Conservation (phyloP, 441 rosid genomes). For the Adansonia grandidieri region DNA sequence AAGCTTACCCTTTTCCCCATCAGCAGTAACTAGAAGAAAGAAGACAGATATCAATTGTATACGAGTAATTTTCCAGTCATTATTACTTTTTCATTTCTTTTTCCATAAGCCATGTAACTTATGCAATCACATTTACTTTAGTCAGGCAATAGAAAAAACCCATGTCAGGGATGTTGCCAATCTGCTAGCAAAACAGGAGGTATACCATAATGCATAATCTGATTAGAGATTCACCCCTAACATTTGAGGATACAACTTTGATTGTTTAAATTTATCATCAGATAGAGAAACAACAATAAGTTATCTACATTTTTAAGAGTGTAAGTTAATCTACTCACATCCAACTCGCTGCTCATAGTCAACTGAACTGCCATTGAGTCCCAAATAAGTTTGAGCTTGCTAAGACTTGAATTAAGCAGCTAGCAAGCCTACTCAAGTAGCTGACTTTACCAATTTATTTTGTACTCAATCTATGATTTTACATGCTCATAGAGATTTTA, state of each 20-base stretch:
- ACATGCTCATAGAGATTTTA: not conserved
- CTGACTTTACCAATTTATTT: not conserved
- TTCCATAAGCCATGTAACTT: not conserved
- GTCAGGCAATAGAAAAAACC: not conserved
- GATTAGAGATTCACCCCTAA: not conserved
- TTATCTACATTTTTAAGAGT: conserved; percentile 11
- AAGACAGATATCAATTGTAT: not conserved
- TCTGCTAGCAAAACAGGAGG: conserved; percentile 5
- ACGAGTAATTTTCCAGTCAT: not conserved
- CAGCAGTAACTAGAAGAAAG: not conserved
- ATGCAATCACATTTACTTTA: not conserved
- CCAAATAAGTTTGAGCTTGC: not conserved
- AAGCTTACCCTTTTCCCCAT: not conserved
- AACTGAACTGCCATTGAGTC: not conserved
- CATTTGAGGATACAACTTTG: not conserved
- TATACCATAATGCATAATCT: not conserved
- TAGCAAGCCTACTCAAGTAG: not conserved
- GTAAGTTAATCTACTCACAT: conserved; percentile 11
- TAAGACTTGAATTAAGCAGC: not conserved
- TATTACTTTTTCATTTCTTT: conserved; percentile 7
- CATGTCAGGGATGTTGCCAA: not conserved
- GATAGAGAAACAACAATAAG: not conserved
- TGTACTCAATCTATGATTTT: not conserved
- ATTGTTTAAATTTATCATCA: not conserved
- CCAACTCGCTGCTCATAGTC: not conserved